Percentiles rank a stretch among this genome's conserved stretches.
phyloP scores from a whole-genome alignment of 108 stramenopile species.

The Fragilariopsis cylindrus region DNA sequence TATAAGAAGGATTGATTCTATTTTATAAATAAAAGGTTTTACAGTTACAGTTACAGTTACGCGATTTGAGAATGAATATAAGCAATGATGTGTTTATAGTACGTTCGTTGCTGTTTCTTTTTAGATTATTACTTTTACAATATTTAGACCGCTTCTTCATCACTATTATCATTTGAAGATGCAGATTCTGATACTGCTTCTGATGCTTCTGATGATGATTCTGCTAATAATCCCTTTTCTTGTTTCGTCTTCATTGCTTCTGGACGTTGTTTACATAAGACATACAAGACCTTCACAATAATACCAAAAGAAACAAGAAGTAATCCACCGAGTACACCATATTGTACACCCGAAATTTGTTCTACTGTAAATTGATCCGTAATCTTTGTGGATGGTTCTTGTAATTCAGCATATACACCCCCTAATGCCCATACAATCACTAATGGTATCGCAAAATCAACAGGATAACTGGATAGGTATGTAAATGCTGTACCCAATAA shows the following conservation, averaged over 20 bases:
- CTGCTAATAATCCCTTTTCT: too few species aligned
- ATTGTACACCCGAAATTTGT: constrained; percentile 15
- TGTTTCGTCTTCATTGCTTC: neutral
- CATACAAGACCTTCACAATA: constrained; percentile 1
- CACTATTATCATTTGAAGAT: too few species aligned
- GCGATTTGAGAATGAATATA: too few species aligned
- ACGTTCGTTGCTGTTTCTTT: too few species aligned
- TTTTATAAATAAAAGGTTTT: too few species aligned
- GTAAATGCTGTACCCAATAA: constrained; percentile 53
- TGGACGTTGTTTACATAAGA: neutral
- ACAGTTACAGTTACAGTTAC: too few species aligned
- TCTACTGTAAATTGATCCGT: constrained; percentile 30
- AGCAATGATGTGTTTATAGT: too few species aligned
- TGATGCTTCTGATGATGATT: too few species aligned
- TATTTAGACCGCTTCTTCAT: too few species aligned
- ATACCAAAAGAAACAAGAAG: neutral
- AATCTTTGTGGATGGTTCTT: constrained; percentile 44
- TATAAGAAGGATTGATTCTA: too few species aligned
- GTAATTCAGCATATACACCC: constrained; percentile 52
- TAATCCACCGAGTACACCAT: constrained; percentile 6
- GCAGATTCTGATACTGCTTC: too few species aligned
- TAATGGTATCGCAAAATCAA: constrained; percentile 55
- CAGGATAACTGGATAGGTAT: constrained; percentile 18
- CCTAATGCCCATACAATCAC: constrained; percentile 63
- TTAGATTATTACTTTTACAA: too few species aligned